Evolutionary conservation across 73 alveolate genomes (phyloP), one percentile per base, ranked within the genome.

Genomic region (Uronychia setigera): DNA sequence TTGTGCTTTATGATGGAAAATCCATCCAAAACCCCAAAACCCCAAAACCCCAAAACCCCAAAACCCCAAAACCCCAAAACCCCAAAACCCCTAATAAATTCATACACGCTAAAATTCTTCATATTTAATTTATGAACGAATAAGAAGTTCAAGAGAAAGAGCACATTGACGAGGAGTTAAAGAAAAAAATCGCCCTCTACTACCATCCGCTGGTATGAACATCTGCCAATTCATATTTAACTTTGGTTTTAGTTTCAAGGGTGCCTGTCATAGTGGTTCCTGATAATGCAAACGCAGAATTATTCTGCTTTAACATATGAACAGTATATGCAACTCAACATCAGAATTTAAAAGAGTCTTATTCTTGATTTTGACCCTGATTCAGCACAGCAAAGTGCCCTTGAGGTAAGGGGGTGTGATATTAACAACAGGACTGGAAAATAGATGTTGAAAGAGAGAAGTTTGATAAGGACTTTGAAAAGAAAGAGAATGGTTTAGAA

Each of bases 381-480:
- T 26, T 46, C 84, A 26, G 96, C 96, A 26, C 32, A 78, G 13
- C 76, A 77, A 29, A 33, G 82, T 11, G 96, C 96, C 27, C 46
- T 78, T 0, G 96, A 92, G n/a, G n/a, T n/a, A n/a, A n/a, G n/a
- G n/a, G n/a, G n/a, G n/a, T n/a, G n/a, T n/a, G n/a, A n/a, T n/a
- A n/a, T n/a, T n/a, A n/a, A n/a, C n/a, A n/a, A n/a, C n/a, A n/a
- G 34, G 96, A 92, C 79, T 92, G 96, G 94, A 83, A 92, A 35
- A 88, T 92, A 35, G 96, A 92, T 60, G 86, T 91, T 14, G 96
- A 92, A 58, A 79, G 93, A 35, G 93, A 91, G 88, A 31, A 77
- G 29, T 58, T 78, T 31, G 92, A 82, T 58, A 90, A 84, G 77
- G 79, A 78, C 28, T 57, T 84, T 33, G 92, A 31, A 11, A 35